phyloP scores from a whole-genome alignment of 352 stramenopile species.

The Phytopythium cucurbitacearum region DNA sequence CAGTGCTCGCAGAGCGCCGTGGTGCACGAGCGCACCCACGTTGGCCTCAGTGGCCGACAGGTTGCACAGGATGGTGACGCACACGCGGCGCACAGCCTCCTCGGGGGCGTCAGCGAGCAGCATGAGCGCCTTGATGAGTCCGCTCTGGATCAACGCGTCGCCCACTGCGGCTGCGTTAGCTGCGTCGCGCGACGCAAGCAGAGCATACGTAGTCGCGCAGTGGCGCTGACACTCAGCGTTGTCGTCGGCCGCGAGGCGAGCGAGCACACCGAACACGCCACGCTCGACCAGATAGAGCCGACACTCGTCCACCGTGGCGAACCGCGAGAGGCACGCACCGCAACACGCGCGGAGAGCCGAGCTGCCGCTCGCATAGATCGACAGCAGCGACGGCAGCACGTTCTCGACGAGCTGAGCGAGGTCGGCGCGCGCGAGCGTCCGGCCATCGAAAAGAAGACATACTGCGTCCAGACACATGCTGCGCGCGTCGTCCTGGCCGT shows the following conservation, averaged over 20 bases:
- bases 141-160: conserved; percentile 38
- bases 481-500: conserved; percentile 30
- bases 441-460: conserved; percentile 60
- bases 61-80: conserved; percentile 91
- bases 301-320: conserved; percentile 54
- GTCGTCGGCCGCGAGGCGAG: conserved; percentile 41
- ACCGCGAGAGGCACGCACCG: conserved; percentile 64
- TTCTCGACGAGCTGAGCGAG: conserved; percentile 27
- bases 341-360: conserved; percentile 32
- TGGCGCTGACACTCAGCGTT: conserved; percentile 27
- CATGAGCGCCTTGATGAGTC: conserved; percentile 70
- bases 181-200: conserved; percentile 20
- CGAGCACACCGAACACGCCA: conserved; percentile 46
- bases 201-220: conserved; percentile 64
- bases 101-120: conserved; percentile 62
- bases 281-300: conserved; percentile 42
- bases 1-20: conserved; percentile 85
- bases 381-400: too few relatives aligned
- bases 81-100: conserved; percentile 61
- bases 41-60: conserved; percentile 87
- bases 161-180: conserved; percentile 37
- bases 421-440: conserved; percentile 31
- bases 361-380: conserved; percentile 4
- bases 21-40: conserved; percentile 86
- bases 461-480: conserved; percentile 60